Base-by-base conservation (phyloP, 1,284 basidiomycete genomes). In the Moesziomyces sp. region DNA sequence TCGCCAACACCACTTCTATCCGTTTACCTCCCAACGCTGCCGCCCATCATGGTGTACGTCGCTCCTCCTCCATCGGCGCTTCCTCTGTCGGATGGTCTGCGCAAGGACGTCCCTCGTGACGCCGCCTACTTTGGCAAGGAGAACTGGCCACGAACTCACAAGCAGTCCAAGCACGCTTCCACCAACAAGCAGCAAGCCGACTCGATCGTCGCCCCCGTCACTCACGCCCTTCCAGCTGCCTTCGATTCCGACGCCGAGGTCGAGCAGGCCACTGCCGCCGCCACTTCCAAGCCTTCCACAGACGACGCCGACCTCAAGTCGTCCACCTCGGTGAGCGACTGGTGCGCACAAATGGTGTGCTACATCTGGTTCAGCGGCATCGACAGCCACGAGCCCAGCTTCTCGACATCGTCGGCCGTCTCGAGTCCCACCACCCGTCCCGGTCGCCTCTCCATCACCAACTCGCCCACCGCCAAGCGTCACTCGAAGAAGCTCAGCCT, bases 331-430 rank as follows among this genome's bases (percentile, higher is more conserved):
- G 61, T 78, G 19, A 66, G 76, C 44, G 74, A 81, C 21, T 80
- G 71, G 69, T 80, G 77, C 45, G 78, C 79, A 7, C 74, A 75
- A 43, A 72, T 82, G 69, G 76, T 79, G 14, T 81, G 78, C 72
- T 82, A 81, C 65, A 75, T 82, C 16, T 82, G 81, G 81, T 82
- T 80, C 55, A 74, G 76, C 24, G 67, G 75, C 26, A 52, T 71
- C 33, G 72, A 66, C 45, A 59, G 33, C 56, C 67, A 56, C 49
- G 59, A 71, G 43, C 57, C 62, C 14, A 59, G 30, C 46, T 48
- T 56, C 47, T 42, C 60, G 24, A 43, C 59, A 23, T 60, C 64
- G 3, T 60, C 64, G 4, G 35, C 58, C 38, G 30, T 54, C 43
- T 63, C 58, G 1, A 68, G 58, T 18, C 60, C 60, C 5, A 24